Percentiles rank a stretch among this genome's conserved stretches.
Evolutionary conservation across 176 grass and related monocot genomes (phyloP).

Genomic region (Elaeis guineensis): DNA sequence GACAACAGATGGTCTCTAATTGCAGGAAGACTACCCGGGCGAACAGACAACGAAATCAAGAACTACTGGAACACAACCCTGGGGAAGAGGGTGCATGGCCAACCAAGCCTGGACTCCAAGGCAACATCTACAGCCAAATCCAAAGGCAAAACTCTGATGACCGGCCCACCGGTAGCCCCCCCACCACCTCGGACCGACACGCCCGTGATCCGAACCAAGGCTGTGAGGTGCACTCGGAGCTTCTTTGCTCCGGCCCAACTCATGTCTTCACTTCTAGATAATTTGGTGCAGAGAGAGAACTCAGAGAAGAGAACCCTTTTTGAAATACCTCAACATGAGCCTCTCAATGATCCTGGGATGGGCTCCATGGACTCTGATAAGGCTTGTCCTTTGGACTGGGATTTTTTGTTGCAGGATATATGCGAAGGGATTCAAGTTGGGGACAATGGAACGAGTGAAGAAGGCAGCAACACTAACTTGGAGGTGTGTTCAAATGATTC

Average conservation of each 20-base stretch:
- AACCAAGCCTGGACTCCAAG: neutral
- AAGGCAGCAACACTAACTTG: neutral
- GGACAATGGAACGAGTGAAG: neutral
- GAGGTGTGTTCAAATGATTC: neutral
- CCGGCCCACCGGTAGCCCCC: neutral
- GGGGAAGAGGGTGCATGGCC: neutral
- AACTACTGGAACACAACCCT: constrained; percentile 19
- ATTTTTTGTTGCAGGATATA: no score
- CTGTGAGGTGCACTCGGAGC: neutral
- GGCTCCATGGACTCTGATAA: no score
- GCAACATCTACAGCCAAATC: neutral
- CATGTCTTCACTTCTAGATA: neutral
- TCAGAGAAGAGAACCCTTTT: neutral
- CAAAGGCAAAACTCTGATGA: neutral
- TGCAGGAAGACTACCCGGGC: constrained; percentile 10
- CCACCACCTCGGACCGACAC: neutral
- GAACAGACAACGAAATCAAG: constrained; percentile 20
- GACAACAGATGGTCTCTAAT: constrained; percentile 6
- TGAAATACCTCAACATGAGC: no score
- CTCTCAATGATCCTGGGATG: no score
- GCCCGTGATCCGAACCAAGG: neutral
- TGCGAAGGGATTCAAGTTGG: neutral
- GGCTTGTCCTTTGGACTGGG: neutral
- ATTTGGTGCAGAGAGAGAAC: neutral
- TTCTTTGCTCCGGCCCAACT: neutral